A percentile compares a stretch with the other conserved stretches of the same genome.
These are phyloP conservation scores for Pterocarpus santalinus DNA, from an alignment of 306 rosid species.

Conservation along the genomic window DNA sequence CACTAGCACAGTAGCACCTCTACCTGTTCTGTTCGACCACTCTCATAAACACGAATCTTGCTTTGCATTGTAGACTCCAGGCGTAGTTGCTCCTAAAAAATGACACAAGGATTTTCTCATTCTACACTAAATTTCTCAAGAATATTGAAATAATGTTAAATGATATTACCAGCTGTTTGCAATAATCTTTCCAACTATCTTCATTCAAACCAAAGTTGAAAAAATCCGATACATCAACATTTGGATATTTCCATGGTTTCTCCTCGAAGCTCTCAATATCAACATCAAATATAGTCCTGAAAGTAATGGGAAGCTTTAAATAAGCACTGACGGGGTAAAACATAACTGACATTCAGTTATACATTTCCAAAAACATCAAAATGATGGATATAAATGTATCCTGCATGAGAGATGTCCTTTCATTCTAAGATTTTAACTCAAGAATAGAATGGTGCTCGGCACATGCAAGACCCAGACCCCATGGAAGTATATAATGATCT, in stretches of 20 bases:
- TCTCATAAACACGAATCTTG: conserved; percentile 96
- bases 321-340: conserved; percentile 16
- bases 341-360: conserved; percentile 25
- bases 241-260: conserved; percentile 92
- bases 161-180: conserved; percentile 91
- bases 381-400: conserved; percentile 37
- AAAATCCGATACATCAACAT: conserved; percentile 82
- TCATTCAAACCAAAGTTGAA: conserved; percentile 96
- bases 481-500: conserved; percentile 7
- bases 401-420: conserved; percentile 20
- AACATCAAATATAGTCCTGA: conserved; percentile 96
- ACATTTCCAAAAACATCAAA: conserved; percentile 18
- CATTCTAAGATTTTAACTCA: conserved; percentile 17
- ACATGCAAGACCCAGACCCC: conserved; percentile 9
- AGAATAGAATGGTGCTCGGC: not conserved
- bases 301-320: conserved; percentile 47
- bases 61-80: conserved; percentile 99
- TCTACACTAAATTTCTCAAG: conserved; percentile 38
- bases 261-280: conserved; percentile 93
- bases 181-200: conserved; percentile 96
- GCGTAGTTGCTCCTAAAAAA: conserved; percentile 91
- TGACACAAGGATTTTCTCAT: conserved; percentile 34
- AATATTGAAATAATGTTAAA: conserved; percentile 25
- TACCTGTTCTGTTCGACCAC: conserved; percentile 98
- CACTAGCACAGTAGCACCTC: conserved; percentile 8